Evolutionary conservation across 495 filamentous ascomycete genomes (phyloP), one percentile per base, ranked within the genome.

Genomic region (Daldinia childiae): DNA sequence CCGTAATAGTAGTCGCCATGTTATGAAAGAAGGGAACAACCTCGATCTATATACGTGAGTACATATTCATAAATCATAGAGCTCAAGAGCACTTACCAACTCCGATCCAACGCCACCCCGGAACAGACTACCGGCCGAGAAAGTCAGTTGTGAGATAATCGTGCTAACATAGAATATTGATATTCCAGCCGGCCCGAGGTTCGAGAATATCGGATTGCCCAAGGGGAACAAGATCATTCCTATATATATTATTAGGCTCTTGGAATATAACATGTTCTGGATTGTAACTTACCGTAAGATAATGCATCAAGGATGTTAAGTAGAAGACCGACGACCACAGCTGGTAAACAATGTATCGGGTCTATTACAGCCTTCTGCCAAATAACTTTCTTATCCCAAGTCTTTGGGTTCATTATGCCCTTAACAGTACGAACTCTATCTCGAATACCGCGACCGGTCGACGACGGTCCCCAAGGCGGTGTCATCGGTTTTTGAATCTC

Each of bases 101-200:
- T 98, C 95, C n/a, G 94, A 98, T 24, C 95, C 95, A 72, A 98
- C 89, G 6, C 92, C 95, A 12, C 95, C 95, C 72, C 89, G 90
- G 82, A 99, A 99, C 26, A 92, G 88, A 75, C 93, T 97, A 6
- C 93, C 92, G 5, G 89, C 87, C 1, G 95, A 98, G 78, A 94
- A 98, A n/a, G 93, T 91, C 51, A 99, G 79, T 75, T 99, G 95
- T 1, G 96, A 90, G 26, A 99, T 87, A 67, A 99, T 97, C 64
- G 93, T 96, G 82, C 94, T 98, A 68, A 99, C 91, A 76, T 98
- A 99, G 81, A 98, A 99, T 83, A 99, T 98, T 0, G 96, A 97
- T 64, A 99, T 97, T 14, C 95, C 95, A 58, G 97, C 95, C 4
- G 94, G 87, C 4, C 94, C 95, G 26, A 98, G 87, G 55, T 89